Base-by-base conservation (phyloP, 495 filamentous ascomycete species). In the Penicillium canescens region DNA sequence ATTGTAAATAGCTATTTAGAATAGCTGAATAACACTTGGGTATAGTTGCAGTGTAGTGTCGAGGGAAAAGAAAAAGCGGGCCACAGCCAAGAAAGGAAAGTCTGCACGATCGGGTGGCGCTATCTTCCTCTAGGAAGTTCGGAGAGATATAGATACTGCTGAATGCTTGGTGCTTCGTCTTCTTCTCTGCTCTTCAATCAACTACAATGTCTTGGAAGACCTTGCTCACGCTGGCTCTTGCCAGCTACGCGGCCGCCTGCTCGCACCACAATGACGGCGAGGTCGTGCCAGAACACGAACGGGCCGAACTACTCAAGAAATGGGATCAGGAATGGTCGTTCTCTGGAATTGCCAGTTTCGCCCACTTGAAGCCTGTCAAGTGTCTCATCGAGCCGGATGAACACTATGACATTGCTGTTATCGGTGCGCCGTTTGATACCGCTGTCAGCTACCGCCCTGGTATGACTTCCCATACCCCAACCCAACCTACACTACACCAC, bases 371-470 rank as follows among this genome's bases (percentile, higher is more conserved):
- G 51, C 81, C 91, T 55, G 77, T 84, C 46, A 89, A 87, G 48
- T 94, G 90, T 60, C 75, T 94, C 3, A 85, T 84, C 28, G 80
- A 82, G 42, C 88, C 86, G 0, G 71, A 81, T 35, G 80, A 81
- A 55, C 64, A 70, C 23, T 93, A 85, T 58, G 90, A 95, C 65
- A 91, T 95, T 55, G 90, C 78, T 31, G 82, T 95, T 43, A 82
- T 95, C 44, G 90, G 90, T 2, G 89, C 83, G 1, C 90, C 90
- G 0, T 95, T 95, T 62, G 90, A 95, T 66, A 93, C 90, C 1
- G 88, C 90, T 14, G 86, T 89, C 14, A 85, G 75, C 57, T 93
- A 93, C 71, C 75, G 90, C 57, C 90, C 90, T 45, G 87, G 87
- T 84, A 67, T 38, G 72, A 51, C 42, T 23, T 47, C 9, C 26